Evolutionary conservation across 2,329 filamentous ascomycete genomes (phyloP).

Genomic region (Talaromyces marneffei): DNA sequence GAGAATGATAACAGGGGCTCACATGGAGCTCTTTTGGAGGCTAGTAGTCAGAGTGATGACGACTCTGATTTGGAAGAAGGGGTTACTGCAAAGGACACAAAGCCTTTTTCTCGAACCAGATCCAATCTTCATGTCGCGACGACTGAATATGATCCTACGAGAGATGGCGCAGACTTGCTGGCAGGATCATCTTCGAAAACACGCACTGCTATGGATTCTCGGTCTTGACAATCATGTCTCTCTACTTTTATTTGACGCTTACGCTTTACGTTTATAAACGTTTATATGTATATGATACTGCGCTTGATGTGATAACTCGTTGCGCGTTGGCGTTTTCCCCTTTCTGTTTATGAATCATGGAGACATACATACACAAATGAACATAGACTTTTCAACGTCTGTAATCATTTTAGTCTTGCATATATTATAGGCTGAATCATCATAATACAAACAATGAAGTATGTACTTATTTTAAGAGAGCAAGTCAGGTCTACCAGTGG

Average conservation of each 20-base stretch:
- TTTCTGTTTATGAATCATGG: not conserved
- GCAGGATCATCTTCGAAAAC: slow-evolving; percentile 8
- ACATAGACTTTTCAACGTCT: too few species aligned
- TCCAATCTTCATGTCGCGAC: not conserved
- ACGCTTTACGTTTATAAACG: not conserved
- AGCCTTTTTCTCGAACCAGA: not conserved
- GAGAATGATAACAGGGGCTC: slow-evolving; percentile 30
- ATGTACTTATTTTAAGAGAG: not conserved
- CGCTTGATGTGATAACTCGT: slow-evolving; percentile 5
- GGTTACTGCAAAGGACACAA: slow-evolving; percentile 11
- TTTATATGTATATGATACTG: slow-evolving; percentile 9
- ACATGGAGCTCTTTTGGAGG: slow-evolving; percentile 14
- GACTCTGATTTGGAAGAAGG: slow-evolving; percentile 31
- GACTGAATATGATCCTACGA: slow-evolving; percentile 8
- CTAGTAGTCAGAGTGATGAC: slow-evolving; percentile 19
- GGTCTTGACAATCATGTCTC: not conserved
- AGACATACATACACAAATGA: not conserved
- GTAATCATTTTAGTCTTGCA: too few species aligned
- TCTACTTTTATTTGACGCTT: not conserved
- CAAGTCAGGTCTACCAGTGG: not conserved
- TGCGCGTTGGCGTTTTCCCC: slow-evolving; percentile 6
- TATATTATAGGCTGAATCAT: too few species aligned
- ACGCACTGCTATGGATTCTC: not conserved
- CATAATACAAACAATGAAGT: too few species aligned
- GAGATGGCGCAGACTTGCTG: slow-evolving; percentile 2